Evolutionary conservation across 768 basidiomycete species (phyloP), one percentile per base, ranked within the genome.

Genomic region (Pluteus cervinus): DNA sequence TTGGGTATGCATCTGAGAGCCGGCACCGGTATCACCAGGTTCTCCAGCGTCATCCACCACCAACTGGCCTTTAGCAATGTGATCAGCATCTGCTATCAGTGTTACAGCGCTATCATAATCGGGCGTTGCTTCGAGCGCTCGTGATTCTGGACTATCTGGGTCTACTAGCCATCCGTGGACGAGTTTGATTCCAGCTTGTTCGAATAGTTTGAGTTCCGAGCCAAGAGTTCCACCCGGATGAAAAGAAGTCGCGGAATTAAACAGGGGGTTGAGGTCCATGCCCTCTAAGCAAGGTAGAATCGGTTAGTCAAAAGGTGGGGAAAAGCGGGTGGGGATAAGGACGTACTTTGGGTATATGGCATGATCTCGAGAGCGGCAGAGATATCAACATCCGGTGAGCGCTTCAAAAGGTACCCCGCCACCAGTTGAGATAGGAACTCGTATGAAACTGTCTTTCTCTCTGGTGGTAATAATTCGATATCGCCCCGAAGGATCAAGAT

Each of bases 131-230:
- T 67, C 50, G 24, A 90, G 58, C 0, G 73, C 73, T 1, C 47
- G 46, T 7, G 74, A 70, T 52, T 88, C 86, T 0, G 68, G 60
- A 40, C 75, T 77, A 2, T 66, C 68, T 0, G 81, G 81, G 44
- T 86, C 83, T n/a, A 78, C 77, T 11, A 85, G 71, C 92, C 92
- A 96, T 1, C 92, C 92, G 41, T 94, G 91, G 1, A 91, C 79
- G 26, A 96, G 76, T 4, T 74, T 62, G 29, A 94, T 86, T 7
- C 79, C 80, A 1, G 79, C 85, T 29, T 86, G 79, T n/a, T 79
- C 65, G 50, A 96, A 96, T 6, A 96, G 73, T 41, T 84, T 76
- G 29, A 96, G 73, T 52, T 88, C 92, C 2, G 86, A 89, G 0
- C 76, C 76, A 20, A 42, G 50, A 9, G 69, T 68, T 1, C 72